phyloP scores from a whole-genome alignment of 2,329 filamentous ascomycete genomes.

The Aspergillus persii region DNA sequence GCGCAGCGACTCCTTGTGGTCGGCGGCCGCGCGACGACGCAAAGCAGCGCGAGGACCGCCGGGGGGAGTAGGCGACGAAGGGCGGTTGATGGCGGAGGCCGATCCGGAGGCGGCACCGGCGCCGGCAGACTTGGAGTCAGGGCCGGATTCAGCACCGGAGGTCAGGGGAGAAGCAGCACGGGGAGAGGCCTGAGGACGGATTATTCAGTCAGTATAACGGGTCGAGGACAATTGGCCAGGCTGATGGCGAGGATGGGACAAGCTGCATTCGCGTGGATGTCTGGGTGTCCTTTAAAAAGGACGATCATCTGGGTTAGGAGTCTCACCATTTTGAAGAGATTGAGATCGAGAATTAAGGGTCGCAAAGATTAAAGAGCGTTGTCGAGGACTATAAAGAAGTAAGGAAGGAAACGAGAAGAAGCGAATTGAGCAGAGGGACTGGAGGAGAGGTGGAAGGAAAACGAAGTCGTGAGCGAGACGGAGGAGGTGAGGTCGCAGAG shows the following conservation, averaged over 20 bases:
- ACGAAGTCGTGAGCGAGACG: neutral
- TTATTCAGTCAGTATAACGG: conserved; percentile 6
- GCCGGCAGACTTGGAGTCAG: conserved; percentile 42
- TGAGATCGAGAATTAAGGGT: conserved; percentile 16
- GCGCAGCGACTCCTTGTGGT: conserved; percentile 95
- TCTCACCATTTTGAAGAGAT: conserved; percentile 25
- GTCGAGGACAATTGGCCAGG: conserved; percentile 1
- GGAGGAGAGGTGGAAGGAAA: conserved; percentile 3
- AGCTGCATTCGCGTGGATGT: neutral
- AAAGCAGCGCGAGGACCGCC: conserved; percentile 95
- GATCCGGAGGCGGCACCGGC: conserved; percentile 50
- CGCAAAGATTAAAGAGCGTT: conserved; percentile 18
- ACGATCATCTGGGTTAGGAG: conserved; percentile 8
- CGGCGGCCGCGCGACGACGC: conserved; percentile 89
- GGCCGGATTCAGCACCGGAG: conserved; percentile 46
- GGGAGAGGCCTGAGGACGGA: conserved; percentile 30
- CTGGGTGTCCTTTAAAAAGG: neutral
- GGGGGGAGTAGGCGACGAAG: conserved; percentile 82
- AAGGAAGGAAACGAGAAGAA: conserved; percentile 11
- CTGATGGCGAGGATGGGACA: conserved; percentile 1
- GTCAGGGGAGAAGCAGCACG: conserved; percentile 45
- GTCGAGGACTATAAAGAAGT: conserved; percentile 19
- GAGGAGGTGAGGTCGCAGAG: conserved; percentile 19
- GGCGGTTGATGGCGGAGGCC: conserved; percentile 70
- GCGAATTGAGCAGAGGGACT: conserved; percentile 7